Conservation (phyloP, 2,329 filamentous ascomycete species). For the Cladosporium sp. region DNA sequence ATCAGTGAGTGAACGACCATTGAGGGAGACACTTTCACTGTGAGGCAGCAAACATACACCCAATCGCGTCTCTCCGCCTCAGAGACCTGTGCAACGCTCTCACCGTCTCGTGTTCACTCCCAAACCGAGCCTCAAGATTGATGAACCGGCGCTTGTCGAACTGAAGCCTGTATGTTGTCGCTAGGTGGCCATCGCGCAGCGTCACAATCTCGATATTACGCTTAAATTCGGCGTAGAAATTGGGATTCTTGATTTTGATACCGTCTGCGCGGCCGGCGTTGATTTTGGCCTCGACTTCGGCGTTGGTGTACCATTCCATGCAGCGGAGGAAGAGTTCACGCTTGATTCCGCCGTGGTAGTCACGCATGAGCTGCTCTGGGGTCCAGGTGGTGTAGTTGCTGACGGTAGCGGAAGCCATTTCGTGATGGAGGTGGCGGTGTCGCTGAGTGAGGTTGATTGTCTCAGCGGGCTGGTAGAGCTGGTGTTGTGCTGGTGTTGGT, state of each 20-base stretch:
- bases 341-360: constrained; percentile 8
- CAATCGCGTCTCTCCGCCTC: not conserved
- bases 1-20: not conserved
- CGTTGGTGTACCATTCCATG: constrained; percentile 15
- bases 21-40: not conserved
- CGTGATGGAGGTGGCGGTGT: not conserved
- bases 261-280: not conserved
- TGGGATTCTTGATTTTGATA: not conserved
- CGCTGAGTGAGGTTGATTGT: not conserved
- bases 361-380: not conserved
- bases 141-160: too few relatives aligned
- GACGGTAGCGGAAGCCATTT: not conserved
- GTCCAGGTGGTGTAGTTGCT: not conserved
- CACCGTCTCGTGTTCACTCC: too few relatives aligned
- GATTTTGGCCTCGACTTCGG: constrained; percentile 12
- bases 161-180: not conserved
- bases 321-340: not conserved
- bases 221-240: not conserved
- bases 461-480: not conserved
- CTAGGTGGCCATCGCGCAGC: not conserved
- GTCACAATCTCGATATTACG: not conserved
- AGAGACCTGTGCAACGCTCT: not conserved
- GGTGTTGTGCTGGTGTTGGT: not conserved
- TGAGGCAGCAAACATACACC: not conserved
- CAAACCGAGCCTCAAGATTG: too few relatives aligned